Conservation (phyloP, 805 yeast genomes). For the Diddensiella santjacobensis region DNA sequence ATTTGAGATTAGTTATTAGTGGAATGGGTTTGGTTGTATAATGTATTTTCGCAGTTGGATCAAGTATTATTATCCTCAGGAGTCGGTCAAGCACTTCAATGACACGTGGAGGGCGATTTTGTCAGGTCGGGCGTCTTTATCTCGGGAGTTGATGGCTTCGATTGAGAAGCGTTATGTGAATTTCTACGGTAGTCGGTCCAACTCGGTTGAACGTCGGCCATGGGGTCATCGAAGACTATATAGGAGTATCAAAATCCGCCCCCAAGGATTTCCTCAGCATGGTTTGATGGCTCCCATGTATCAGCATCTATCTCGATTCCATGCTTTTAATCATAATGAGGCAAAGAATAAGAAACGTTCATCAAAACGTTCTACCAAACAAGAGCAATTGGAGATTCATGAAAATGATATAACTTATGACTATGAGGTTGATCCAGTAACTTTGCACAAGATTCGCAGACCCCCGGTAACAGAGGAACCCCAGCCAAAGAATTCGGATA, state of each 20-base stretch:
- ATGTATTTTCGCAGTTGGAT: neutral
- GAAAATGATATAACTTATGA: too few relatives aligned
- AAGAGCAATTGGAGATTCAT: neutral
- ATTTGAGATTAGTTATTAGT: too few relatives aligned
- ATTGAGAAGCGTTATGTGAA: neutral
- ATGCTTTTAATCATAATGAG: too few relatives aligned
- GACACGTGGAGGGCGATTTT: too few relatives aligned
- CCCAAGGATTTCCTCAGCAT: neutral
- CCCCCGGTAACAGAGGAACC: neutral
- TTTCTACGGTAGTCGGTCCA: neutral
- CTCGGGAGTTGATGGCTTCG: neutral
- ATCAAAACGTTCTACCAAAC: neutral
- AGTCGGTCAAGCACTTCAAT: neutral
- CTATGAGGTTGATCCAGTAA: slow-evolving; percentile 13
- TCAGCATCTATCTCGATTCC: neutral
- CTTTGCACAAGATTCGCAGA: slow-evolving; percentile 8
- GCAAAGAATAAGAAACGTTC: too few relatives aligned
- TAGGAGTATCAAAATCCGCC: neutral
- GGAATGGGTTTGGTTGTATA: too few relatives aligned
- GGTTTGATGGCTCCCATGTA: neutral
- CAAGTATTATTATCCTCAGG: neutral
- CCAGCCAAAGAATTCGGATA: neutral
- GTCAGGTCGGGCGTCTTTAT: too few relatives aligned
- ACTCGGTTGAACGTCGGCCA: neutral
- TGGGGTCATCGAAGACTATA: neutral